These are phyloP conservation scores for Strobilomyces dryophilus DNA, from an alignment of 768 basidiomycete genomes.

Conservation along the genomic window DNA sequence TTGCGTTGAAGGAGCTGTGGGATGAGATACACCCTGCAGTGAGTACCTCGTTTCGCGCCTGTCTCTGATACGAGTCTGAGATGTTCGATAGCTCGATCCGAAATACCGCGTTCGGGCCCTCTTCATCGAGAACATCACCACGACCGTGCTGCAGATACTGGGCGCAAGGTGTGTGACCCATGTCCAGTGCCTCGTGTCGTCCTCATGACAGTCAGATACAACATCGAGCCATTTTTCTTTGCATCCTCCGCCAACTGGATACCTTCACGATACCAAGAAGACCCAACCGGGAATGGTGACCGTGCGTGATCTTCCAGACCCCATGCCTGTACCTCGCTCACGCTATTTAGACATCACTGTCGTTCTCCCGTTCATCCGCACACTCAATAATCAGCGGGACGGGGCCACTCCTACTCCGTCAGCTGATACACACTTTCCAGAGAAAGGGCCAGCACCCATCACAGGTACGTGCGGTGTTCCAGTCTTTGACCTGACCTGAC, in stretches of 20 bases:
- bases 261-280: no score
- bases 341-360: slow-evolving; percentile 38
- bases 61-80: not conserved
- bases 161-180: slow-evolving; percentile 31
- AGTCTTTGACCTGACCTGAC: no score
- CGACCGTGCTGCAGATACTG: slow-evolving; percentile 33
- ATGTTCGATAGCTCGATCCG: slow-evolving; percentile 14
- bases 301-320: no score
- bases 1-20: no score
- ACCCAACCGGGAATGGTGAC: no score
- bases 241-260: no score
- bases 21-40: no score
- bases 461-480: slow-evolving; percentile 14
- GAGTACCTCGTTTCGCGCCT: no score
- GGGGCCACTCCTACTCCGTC: no score
- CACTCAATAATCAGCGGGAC: slow-evolving; percentile 28
- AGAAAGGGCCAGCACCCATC: slow-evolving; percentile 4
- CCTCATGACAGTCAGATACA: slow-evolving; percentile 28
- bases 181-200: not conserved
- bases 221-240: slow-evolving; percentile 1
- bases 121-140: slow-evolving; percentile 35
- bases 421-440: not conserved
- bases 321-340: not conserved
- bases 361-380: slow-evolving; percentile 39
- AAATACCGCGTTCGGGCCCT: slow-evolving; percentile 30